Evolutionary conservation across 2,329 filamentous ascomycete genomes (phyloP), one percentile per base, ranked within the genome.

Genomic region (Paracamarosporium sp.): DNA sequence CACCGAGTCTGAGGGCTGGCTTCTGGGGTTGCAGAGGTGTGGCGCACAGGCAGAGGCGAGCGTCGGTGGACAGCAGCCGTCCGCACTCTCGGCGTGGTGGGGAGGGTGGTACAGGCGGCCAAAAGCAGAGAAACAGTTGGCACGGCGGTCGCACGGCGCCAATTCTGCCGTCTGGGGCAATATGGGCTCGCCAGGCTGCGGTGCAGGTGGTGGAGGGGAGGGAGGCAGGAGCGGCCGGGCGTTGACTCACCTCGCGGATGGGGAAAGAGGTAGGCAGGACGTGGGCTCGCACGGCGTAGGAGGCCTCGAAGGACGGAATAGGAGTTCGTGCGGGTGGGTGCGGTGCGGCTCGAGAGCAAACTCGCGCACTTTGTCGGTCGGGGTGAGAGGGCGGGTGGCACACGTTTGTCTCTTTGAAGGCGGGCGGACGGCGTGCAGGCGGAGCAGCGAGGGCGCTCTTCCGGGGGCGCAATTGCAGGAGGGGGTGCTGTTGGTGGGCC

Each of bases 31-130:
- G 70, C 72, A 75, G 68, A 64, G 59, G 62, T 69, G 73, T 75
- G 72, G 73, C 73, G 72, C 69, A 73, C 71, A 74, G 61, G 51
- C 56, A 62, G 64, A 72, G 64, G 70, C 70, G 67, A 67, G 69
- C 63, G 64, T 66, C 66, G 67, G 69, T 56, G 72, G 70, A 73
- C 67, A 59, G 66, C 69, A 70, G 72, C 67, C 56, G 70, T 64
- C 69, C 60, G 71, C 64, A 68, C 61, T 57, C 62, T 36, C 64
- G 62, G 67, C 59, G 61, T 56, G 65, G 63, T 70, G 70, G 67
- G 58, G 70, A 67, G 51, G 53, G 71, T 75, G 63, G 63, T 54
- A 75, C 72, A 63, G 60, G 51, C 47, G 45, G 58, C 67, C 67
- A 59, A 62, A 74, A 70, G 61, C 57, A 69, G 68, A 65, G 66